Evolutionary conservation across 2,329 filamentous ascomycete species (phyloP), one percentile per base, ranked within the genome.

Genomic region (Eutypella sp.): DNA sequence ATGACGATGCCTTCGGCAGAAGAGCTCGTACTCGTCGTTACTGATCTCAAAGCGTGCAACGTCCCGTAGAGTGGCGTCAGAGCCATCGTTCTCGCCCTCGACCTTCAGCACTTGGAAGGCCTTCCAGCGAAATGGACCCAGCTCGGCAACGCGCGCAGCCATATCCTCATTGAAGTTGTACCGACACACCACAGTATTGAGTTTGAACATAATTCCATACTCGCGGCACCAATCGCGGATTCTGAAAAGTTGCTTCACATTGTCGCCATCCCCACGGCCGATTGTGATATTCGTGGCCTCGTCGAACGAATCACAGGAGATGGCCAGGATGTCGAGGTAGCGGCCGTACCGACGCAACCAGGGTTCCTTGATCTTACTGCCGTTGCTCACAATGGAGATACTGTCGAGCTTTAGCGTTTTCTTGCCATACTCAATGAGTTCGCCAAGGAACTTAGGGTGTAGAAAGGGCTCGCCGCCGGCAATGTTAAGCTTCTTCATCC

Each of bases 401-500:
- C 69, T 73, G 57, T 81, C 74, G 3, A 81, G 60, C 0, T 54
- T 39, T 1, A 81, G 64, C 0, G 68, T 64, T 36, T 70, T 59
- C 50, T 80, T 80, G 63, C 70, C 71, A 56, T 67, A 79, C 20
- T 63, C 53, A 24, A 69, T 55, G 36, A 80, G 59, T 47, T 68
- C 58, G 22, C 66, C 65, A 1, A 78, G 60, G 42, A 68, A 66
- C 20, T 58, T 54, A 0, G 67, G 66, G 50, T 79, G 73, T 8
- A 80, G 67, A 50, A 79, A 76, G 0, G 76, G 75, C 49, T 79
- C 75, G 11, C 76, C 75, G 23, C 75, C 76, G 1, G 75, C 75
- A 50, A 79, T 73, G 56, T 79, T 79, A 56, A 79, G 62, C 54
- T 78, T 80, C 41, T 62, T 66, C 75, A 79, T 79, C 13, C 75